These are phyloP conservation scores for Dactylonectria macrodidyma DNA, from an alignment of 2,329 filamentous ascomycete genomes.

Conservation along the genomic window DNA sequence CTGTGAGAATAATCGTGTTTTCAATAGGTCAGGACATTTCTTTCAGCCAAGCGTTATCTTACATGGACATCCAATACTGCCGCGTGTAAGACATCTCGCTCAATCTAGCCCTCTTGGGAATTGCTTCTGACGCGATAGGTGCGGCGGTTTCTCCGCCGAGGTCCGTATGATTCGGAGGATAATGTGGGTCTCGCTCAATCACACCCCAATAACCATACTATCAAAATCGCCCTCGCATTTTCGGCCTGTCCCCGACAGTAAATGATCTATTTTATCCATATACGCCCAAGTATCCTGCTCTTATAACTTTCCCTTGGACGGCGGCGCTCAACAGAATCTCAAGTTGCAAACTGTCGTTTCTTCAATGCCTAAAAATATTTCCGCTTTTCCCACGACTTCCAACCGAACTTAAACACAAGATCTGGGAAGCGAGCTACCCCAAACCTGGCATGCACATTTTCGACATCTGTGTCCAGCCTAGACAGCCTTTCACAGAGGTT, in stretches of 20 bases:
- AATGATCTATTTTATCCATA: not conserved
- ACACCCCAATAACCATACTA: not conserved
- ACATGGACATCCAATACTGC: not conserved
- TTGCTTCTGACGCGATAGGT: not conserved
- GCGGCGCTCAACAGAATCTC: no score
- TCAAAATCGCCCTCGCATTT: no score
- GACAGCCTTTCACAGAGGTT: not conserved
- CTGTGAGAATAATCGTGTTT: no score
- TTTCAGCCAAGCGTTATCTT: no score
- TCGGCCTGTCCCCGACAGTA: no score
- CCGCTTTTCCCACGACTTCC: conserved; percentile 2
- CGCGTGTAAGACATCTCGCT: conserved; percentile 5
- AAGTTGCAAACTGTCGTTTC: no score
- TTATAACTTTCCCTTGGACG: no score
- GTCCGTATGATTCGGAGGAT: not conserved
- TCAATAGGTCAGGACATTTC: no score
- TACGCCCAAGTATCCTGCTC: not conserved
- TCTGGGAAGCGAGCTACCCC: conserved; percentile 1
- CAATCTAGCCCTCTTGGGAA: conserved; percentile 3
- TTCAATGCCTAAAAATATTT: not conserved
- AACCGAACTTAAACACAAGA: conserved; percentile 2
- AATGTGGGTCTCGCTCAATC: not conserved
- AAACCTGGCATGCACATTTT: conserved; percentile 3
- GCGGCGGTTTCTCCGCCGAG: conserved; percentile 14
- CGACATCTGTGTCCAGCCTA: conserved; percentile 1